Base-by-base conservation (phyloP, 352 stramenopile species). In the Aphanomyces invadans region DNA sequence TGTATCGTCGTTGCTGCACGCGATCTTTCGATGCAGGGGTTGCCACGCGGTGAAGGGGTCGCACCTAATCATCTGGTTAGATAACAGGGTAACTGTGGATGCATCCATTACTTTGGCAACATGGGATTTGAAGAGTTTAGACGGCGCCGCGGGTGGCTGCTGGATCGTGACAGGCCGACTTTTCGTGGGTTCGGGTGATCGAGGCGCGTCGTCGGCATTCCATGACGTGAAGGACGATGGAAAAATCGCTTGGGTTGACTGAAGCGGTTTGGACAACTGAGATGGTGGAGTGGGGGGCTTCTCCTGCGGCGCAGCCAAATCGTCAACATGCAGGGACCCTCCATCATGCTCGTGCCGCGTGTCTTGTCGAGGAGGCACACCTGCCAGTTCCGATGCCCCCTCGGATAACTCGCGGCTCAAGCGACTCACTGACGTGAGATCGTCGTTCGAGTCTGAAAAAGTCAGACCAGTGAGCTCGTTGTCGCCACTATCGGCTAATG, bases 1-100 rank as follows among this genome's bases (percentile, higher is more conserved):
- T 89, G 71, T 91, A 91, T n/a, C 79, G 76, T 10, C 21, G 11
- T 52, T 51, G 55, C 9, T 64, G 55, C 38, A 86, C 53, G 39
- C 78, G 79, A 63, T 89, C 76, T 11, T 74, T 72, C 1, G 55
- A 25, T 19, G 9, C 26, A 7, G 15, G 7, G 7, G 36, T 15
- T 15, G 7, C 7, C 4, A 45, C 1, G 31, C n/a, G 3, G 10
- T 9, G 21, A 17, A 32, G 26, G 3, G 49, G 49, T 26, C 25
- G 49, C 23, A 57, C 11, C 15, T 17, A 31, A n/a, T n/a, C 25
- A 36, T 57, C 23, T n/a, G n/a, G n/a, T n/a, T n/a, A n/a, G n/a
- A n/a, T n/a, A n/a, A n/a, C n/a, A n/a, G n/a, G n/a, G n/a, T n/a
- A n/a, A n/a, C n/a, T n/a, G n/a, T n/a, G n/a, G n/a, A n/a, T n/a